Evolutionary conservation across 2,329 filamentous ascomycete genomes (phyloP).

Genomic region (Paecilomyces sp.): DNA sequence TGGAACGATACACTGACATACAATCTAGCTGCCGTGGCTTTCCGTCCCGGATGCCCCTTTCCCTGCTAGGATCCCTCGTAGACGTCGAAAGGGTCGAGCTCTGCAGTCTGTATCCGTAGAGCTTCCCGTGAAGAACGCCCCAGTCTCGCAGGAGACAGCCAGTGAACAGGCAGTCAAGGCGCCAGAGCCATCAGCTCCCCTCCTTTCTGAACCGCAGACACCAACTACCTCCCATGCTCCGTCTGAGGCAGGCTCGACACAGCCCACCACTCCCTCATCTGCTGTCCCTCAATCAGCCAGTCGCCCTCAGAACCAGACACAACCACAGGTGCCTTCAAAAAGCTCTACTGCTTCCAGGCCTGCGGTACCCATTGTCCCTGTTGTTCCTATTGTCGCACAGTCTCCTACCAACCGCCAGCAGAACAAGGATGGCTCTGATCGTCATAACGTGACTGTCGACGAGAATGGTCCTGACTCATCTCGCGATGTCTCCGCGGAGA

Average conservation of each 20-base stretch:
- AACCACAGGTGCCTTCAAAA: conserved; percentile 11
- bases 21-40: conserved; percentile 50
- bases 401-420: conserved; percentile 25
- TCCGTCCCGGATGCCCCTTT: conserved; percentile 50
- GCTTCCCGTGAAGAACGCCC: conserved; percentile 42
- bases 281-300: conserved; percentile 27
- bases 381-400: conserved; percentile 40
- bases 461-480: conserved; percentile 9
- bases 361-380: conserved; percentile 39
- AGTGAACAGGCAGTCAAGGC: conserved; percentile 14
- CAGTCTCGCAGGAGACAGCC: conserved; percentile 14
- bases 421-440: conserved; percentile 26
- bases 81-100: conserved; percentile 35
- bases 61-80: conserved; percentile 43
- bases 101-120: conserved; percentile 36
- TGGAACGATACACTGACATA: conserved; percentile 7
- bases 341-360: conserved; percentile 25
- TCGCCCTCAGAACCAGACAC: conserved; percentile 25
- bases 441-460: conserved; percentile 29
- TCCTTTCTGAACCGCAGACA: conserved; percentile 44
- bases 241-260: conserved; percentile 50
- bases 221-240: conserved; percentile 52
- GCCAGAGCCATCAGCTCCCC: conserved; percentile 11
- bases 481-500: conserved; percentile 2
- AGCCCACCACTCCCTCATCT: conserved; percentile 51